These are phyloP conservation scores for Boletus edulis DNA, from an alignment of 768 basidiomycete genomes.

Conservation along the genomic window DNA sequence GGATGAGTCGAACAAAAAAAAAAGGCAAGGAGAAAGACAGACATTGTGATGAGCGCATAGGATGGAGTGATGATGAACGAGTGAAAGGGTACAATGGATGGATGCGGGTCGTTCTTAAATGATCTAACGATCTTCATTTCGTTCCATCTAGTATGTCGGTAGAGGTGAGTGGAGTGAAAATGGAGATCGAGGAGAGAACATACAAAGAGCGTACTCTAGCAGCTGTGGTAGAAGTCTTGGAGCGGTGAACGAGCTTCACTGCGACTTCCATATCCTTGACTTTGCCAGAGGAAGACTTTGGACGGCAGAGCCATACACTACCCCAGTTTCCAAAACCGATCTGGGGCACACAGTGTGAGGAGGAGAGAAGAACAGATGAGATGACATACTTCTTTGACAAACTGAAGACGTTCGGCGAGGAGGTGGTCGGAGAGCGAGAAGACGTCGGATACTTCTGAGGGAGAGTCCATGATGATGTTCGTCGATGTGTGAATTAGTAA, in stretches of 20 bases:
- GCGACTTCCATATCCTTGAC: constrained; percentile 63
- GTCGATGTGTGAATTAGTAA: neutral
- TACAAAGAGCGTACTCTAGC: constrained; percentile 88
- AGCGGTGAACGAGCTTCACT: constrained; percentile 89
- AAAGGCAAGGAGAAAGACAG: constrained; percentile 31
- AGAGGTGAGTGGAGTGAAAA: constrained; percentile 1
- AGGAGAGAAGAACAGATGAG: neutral
- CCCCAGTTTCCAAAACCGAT: constrained; percentile 95
- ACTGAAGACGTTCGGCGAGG: constrained; percentile 67
- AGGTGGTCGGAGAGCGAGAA: constrained; percentile 75
- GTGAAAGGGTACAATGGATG: constrained; percentile 89
- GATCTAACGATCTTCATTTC: constrained; percentile 95
- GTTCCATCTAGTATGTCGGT: constrained; percentile 67
- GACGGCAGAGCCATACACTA: constrained; percentile 77
- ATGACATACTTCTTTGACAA: constrained; percentile 66
- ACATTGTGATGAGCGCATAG: constrained; percentile 93
- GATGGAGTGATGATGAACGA: constrained; percentile 92
- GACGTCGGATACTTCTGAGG: constrained; percentile 45
- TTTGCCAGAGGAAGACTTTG: constrained; percentile 47
- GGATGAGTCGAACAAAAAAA: constrained; percentile 1
- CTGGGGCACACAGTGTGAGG: constrained; percentile 35
- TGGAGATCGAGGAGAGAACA: constrained; percentile 10
- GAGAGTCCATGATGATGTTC: constrained; percentile 22
- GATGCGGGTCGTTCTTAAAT: constrained; percentile 83
- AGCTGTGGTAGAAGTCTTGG: constrained; percentile 77